These are phyloP conservation scores for Geotrichum cucujoidarum DNA, from an alignment of 1,139 yeast species.

Conservation along the genomic window DNA sequence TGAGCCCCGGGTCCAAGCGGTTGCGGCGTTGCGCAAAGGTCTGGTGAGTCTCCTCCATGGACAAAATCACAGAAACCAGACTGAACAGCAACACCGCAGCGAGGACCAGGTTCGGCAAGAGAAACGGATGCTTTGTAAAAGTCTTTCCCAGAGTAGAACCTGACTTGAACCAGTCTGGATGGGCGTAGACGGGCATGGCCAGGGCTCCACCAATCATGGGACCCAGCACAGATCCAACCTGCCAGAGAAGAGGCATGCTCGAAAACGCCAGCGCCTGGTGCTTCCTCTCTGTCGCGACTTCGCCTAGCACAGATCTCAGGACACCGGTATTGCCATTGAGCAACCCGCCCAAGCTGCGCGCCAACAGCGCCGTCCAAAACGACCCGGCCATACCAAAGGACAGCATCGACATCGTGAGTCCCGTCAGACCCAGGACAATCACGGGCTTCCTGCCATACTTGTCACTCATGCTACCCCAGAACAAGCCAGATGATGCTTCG, in stretches of 20 bases:
- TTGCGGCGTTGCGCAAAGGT: slow-evolving; percentile 25
- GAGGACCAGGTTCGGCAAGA: slow-evolving; percentile 55
- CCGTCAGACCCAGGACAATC: slow-evolving; percentile 48
- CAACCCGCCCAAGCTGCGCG: slow-evolving; percentile 52
- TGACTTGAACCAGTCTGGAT: slow-evolving; percentile 31
- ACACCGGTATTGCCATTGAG: slow-evolving; percentile 61
- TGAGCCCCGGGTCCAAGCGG: slow-evolving; percentile 49
- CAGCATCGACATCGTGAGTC: slow-evolving; percentile 47
- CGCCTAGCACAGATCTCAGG: slow-evolving; percentile 56
- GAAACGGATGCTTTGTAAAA: slow-evolving; percentile 49
- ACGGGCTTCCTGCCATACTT: slow-evolving; percentile 55
- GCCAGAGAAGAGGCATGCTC: slow-evolving; percentile 56
- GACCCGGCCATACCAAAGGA: slow-evolving; percentile 50
- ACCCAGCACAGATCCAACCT: slow-evolving; percentile 53
- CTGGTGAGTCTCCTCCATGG: slow-evolving; percentile 59
- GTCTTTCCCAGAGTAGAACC: slow-evolving; percentile 26
- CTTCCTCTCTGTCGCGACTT: slow-evolving; percentile 49
- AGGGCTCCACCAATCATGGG: slow-evolving; percentile 52
- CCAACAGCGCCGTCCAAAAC: slow-evolving; percentile 48
- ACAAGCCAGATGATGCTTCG: slow-evolving; percentile 52
- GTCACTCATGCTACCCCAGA: slow-evolving; percentile 59
- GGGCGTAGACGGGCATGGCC: slow-evolving; percentile 37
- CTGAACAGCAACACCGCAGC: slow-evolving; percentile 38
- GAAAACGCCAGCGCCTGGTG: slow-evolving; percentile 62
- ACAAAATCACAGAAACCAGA: slow-evolving; percentile 43